phyloP scores from a whole-genome alignment of 2,329 filamentous ascomycete genomes.

The Colletotrichum sp. region DNA sequence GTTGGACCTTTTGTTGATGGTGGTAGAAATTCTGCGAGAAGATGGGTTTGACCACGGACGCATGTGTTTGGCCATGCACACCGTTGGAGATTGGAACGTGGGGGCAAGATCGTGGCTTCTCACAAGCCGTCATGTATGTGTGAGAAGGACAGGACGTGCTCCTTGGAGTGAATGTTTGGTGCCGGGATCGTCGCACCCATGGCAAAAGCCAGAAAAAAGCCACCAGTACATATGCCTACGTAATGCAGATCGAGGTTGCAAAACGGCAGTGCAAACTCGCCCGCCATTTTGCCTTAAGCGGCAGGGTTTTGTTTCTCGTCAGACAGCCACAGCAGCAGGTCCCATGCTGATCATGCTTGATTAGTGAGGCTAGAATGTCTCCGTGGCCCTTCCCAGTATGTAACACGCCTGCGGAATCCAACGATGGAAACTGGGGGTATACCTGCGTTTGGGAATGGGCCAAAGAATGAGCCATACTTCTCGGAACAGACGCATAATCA shows the following conservation, averaged over 20 bases:
- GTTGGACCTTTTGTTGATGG: background rate
- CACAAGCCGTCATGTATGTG: background rate
- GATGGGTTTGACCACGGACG: background rate
- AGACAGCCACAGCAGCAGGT: conserved; percentile 8
- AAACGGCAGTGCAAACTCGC: background rate
- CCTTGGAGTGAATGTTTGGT: background rate
- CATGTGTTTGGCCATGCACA: background rate
- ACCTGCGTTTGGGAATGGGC: background rate
- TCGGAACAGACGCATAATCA: background rate
- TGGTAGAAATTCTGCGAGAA: background rate
- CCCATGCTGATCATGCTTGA: conserved; percentile 3
- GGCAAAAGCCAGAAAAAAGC: background rate
- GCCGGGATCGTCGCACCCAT: background rate
- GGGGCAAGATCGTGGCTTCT: background rate
- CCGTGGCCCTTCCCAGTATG: background rate
- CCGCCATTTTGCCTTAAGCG: background rate
- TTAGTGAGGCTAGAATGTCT: background rate
- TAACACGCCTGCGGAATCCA: conserved; percentile 1
- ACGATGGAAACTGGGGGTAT: background rate
- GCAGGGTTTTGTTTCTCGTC: conserved; percentile 2
- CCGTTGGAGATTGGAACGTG: background rate
- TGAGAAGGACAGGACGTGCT: background rate
- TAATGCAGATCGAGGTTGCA: background rate
- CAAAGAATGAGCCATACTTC: background rate
- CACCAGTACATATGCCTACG: background rate